Evolutionary conservation across 306 rosid species (phyloP), one percentile per base, ranked within the genome.

Genomic region (Sicyos baderoa): DNA sequence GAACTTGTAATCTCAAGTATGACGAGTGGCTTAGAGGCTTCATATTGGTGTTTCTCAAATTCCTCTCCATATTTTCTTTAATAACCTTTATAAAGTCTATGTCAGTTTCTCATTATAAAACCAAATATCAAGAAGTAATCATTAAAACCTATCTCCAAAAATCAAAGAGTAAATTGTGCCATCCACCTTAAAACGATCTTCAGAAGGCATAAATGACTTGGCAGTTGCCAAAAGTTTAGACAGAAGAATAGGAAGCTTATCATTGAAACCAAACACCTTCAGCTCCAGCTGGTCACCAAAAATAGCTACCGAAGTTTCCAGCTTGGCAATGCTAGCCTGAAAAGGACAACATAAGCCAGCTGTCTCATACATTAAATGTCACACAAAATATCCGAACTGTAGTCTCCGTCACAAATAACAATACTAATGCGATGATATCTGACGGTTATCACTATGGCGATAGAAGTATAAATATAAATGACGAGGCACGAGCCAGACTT

Each of bases 261-360:
- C 86, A 52, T 86, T 93, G 82, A 93, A 93, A 74, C 98, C 98
- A 79, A 75, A 85, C 69, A 93, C 82, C 87, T 85, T 93, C 76
- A 93, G 86, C 85, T 88, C 97, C 74, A 93, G 82, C 79, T 82
- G 86, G 83, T 93, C 98, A 42, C 86, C 83, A 37, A 71, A 76
- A 74, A 81, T 76, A 53, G 87, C 78, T 37, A 89, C 94, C n/a
- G 95, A 89, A 77, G 97, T 93, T 81, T 88, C 96, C 81, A 93
- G 82, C 86, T 89, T 93, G 80, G 98, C 97, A 73, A 85, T 42
- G 78, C 86, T 88, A 54, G 98, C 98, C 98, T 93, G 88, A 84
- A 78, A 5, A 19, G 67, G 79, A 16, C 65, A 58, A 51, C 15
- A 51, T 61, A 54, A 47, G 61, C 48, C 42, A 23, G 18, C 54